phyloP scores from a whole-genome alignment of 768 basidiomycete genomes.

The Termitomyces sp. region DNA sequence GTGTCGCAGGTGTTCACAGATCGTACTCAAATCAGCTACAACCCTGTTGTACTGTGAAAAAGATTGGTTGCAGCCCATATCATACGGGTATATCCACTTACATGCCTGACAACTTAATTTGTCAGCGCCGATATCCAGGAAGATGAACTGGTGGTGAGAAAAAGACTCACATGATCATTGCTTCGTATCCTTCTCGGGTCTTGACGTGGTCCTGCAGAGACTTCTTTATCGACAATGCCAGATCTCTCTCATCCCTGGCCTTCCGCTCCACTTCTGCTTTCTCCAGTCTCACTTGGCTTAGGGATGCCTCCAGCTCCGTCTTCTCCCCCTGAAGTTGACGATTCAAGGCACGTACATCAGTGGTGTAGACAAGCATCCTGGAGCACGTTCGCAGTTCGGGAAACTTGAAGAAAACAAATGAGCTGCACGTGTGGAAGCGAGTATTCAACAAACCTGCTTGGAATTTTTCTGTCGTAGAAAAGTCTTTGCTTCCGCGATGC shows the following conservation, averaged over 20 bases:
- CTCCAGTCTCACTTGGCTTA: conserved; percentile 26
- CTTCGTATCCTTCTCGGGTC: conserved; percentile 36
- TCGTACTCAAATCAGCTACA: conserved; percentile 22
- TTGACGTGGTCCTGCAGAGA: conserved; percentile 48
- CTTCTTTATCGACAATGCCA: conserved; percentile 44
- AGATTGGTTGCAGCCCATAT: not conserved
- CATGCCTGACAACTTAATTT: conserved; percentile 19
- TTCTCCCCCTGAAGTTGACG: conserved; percentile 31
- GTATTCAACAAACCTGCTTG: conserved; percentile 30
- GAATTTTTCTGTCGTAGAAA: conserved; percentile 41
- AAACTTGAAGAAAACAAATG: conserved; percentile 27
- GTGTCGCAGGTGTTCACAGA: conserved; percentile 11
- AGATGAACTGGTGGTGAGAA: not conserved
- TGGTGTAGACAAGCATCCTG: conserved; percentile 44
- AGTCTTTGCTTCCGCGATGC: conserved; percentile 44
- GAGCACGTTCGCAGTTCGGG: conserved; percentile 43
- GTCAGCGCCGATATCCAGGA: not conserved
- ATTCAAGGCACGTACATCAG: conserved; percentile 31
- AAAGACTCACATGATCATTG: conserved; percentile 33
- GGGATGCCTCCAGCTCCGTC: conserved; percentile 23
- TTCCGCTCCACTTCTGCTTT: conserved; percentile 28
- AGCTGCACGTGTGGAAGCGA: not conserved
- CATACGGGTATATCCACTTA: conserved; percentile 16
- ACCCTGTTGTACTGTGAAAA: conserved; percentile 26
- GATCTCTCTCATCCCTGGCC: conserved; percentile 45